phyloP scores from a whole-genome alignment of 352 stramenopile genomes.

The Phytophthora sansomeana region DNA sequence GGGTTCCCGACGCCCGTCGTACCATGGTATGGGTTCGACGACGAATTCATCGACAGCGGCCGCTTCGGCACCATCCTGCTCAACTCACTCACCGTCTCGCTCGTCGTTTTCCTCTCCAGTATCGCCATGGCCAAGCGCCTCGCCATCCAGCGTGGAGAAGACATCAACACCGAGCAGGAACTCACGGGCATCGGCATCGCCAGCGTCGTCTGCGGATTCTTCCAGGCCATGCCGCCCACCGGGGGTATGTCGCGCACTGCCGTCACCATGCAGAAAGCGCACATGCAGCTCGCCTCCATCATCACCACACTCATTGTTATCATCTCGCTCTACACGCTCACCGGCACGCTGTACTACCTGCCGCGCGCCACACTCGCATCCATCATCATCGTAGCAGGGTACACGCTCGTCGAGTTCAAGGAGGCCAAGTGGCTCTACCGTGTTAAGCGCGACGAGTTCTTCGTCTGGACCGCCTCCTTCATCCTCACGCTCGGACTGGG shows the following conservation, averaged over 20 bases:
- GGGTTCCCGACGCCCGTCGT: conserved; percentile 60
- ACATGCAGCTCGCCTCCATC: conserved; percentile 84
- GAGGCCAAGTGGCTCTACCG: conserved; percentile 87
- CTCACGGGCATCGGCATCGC: conserved; percentile 87
- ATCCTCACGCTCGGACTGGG: conserved; percentile 56
- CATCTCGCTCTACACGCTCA: conserved; percentile 87
- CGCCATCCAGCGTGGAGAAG: conserved; percentile 69
- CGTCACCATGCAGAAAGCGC: conserved; percentile 89
- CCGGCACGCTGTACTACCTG: conserved; percentile 85
- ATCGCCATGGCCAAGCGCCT: conserved; percentile 90
- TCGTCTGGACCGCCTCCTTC: conserved; percentile 61
- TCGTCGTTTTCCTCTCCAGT: conserved; percentile 91
- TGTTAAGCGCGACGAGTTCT: conserved; percentile 64
- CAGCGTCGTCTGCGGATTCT: conserved; percentile 87
- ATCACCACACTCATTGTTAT: conserved; percentile 85
- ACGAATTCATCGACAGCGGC: conserved; percentile 46
- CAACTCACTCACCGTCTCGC: conserved; percentile 66
- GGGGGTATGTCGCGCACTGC: conserved; percentile 86
- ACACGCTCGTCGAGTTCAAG: conserved; percentile 87
- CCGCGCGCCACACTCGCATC: conserved; percentile 75
- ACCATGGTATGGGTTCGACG: conserved; percentile 60
- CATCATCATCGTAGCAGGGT: conserved; percentile 92
- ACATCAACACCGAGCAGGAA: conserved; percentile 81
- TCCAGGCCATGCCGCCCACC: conserved; percentile 88
- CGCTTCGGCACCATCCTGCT: conserved; percentile 60